Evolutionary conservation across 2,329 filamentous ascomycete genomes (phyloP).

Genomic region (Talaromyces sp.): DNA sequence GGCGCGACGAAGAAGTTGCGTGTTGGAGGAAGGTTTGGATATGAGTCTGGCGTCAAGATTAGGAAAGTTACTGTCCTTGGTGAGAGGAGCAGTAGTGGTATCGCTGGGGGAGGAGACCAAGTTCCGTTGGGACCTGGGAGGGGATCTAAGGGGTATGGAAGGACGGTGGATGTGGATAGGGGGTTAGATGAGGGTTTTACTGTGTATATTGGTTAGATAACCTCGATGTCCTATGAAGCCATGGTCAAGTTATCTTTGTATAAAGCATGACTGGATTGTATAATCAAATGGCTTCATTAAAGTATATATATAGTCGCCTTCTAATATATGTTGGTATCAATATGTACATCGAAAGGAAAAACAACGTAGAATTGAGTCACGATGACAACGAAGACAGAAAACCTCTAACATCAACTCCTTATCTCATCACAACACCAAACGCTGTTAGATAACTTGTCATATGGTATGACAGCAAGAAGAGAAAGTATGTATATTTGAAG

Average conservation of each 20-base stretch:
- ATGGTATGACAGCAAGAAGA: background rate
- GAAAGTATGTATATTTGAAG: background rate
- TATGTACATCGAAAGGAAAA: constrained; percentile 6
- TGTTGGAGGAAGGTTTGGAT: constrained; percentile 32
- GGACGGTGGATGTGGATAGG: background rate
- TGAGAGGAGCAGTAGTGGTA: background rate
- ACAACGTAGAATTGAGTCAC: background rate
- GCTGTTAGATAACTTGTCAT: background rate
- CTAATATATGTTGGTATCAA: constrained; percentile 14
- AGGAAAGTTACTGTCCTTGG: constrained; percentile 38
- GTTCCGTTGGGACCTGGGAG: background rate
- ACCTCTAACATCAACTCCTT: constrained; percentile 8
- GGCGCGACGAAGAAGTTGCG: constrained; percentile 52
- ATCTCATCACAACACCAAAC: background rate
- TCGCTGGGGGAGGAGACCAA: background rate
- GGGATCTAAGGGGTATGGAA: background rate
- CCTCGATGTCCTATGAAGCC: background rate
- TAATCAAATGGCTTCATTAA: background rate
- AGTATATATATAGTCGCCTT: constrained; percentile 1
- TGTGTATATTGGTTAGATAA: constrained; percentile 15
- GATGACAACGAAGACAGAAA: background rate
- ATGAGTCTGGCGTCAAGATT: constrained; percentile 29
- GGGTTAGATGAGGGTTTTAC: constrained; percentile 4
- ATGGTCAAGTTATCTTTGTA: background rate
- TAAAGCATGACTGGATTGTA: background rate